Percentiles rank a stretch among this genome's conserved stretches.
These are phyloP conservation scores for Extremus antarcticus DNA, from an alignment of 495 filamentous ascomycete genomes.

Conservation along the genomic window DNA sequence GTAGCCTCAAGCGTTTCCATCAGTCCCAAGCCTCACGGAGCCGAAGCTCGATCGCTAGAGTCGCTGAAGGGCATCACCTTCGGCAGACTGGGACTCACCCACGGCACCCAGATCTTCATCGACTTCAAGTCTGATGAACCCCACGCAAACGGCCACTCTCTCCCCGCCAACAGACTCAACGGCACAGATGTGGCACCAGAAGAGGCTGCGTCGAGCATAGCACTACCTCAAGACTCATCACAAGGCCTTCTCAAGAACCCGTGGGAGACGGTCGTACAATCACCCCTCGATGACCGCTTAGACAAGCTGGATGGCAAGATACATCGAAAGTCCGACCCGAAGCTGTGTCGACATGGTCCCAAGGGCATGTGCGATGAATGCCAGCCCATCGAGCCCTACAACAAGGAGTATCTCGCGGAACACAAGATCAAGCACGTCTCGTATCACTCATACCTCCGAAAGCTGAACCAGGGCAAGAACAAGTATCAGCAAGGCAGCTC, in stretches of 20 bases:
- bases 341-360: slow-evolving; percentile 89
- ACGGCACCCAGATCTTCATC: slow-evolving; percentile 84
- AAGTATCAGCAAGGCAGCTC: slow-evolving; percentile 83
- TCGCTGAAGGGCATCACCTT: slow-evolving; percentile 59
- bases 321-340: slow-evolving; percentile 56
- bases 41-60: slow-evolving; percentile 57
- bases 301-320: slow-evolving; percentile 94
- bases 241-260: slow-evolving; percentile 65
- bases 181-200: slow-evolving; percentile 62
- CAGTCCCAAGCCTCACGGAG: slow-evolving; percentile 67
- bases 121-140: slow-evolving; percentile 52
- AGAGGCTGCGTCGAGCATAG: slow-evolving; percentile 52
- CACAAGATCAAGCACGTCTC: slow-evolving; percentile 98
- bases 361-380: slow-evolving; percentile 99
- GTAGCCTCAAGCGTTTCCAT: slow-evolving; percentile 65
- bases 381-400: slow-evolving; percentile 94
- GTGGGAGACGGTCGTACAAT: slow-evolving; percentile 86
- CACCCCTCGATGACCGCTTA: slow-evolving; percentile 68
- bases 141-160: slow-evolving; percentile 39
- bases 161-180: slow-evolving; percentile 46
- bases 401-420: slow-evolving; percentile 71
- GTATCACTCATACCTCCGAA: slow-evolving; percentile 87
- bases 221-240: slow-evolving; percentile 38
- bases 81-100: slow-evolving; percentile 58
- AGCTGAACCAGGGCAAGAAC: slow-evolving; percentile 92